A percentile compares a stretch with the other conserved stretches of the same genome.
Conservation (phyloP, 768 basidiomycete species). For the Paxillus ammoniavirescens region DNA sequence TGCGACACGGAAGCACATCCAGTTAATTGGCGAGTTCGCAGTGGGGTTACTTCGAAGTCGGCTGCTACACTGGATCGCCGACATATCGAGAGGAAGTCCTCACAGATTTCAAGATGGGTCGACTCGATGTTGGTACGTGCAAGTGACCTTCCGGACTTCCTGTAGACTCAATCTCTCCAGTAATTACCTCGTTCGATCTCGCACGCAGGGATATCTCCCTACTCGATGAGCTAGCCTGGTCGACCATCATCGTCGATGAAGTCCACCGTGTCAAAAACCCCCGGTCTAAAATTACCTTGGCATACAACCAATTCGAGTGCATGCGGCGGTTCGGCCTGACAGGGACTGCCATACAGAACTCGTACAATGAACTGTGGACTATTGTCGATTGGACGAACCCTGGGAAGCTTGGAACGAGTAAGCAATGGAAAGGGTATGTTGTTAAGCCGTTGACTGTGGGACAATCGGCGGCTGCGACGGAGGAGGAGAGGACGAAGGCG, state of each 20-base stretch:
- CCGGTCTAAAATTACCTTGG: slow-evolving; percentile 57
- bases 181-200: slow-evolving; percentile 79
- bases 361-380: slow-evolving; percentile 88
- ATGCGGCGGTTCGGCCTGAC: slow-evolving; percentile 80
- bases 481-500: slow-evolving; percentile 57
- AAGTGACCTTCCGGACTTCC: not conserved
- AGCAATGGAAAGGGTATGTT: slow-evolving; percentile 78
- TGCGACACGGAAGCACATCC: not conserved
- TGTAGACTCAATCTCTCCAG: slow-evolving; percentile 35
- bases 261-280: slow-evolving; percentile 89
- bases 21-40: slow-evolving; percentile 27
- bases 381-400: slow-evolving; percentile 93
- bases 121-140: slow-evolving; percentile 77
- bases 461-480: slow-evolving; percentile 63
- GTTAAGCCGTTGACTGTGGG: slow-evolving; percentile 64
- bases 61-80: slow-evolving; percentile 56
- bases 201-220: slow-evolving; percentile 69
- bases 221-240: slow-evolving; percentile 69
- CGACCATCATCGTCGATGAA: slow-evolving; percentile 81
- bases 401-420: slow-evolving; percentile 63
- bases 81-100: slow-evolving; percentile 57
- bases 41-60: slow-evolving; percentile 96
- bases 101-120: slow-evolving; percentile 74
- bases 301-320: slow-evolving; percentile 71
- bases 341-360: slow-evolving; percentile 83